Evolutionary conservation across 805 yeast genomes (phyloP), one percentile per base, ranked within the genome.

Genomic region (Priceomyces haplophilus): DNA sequence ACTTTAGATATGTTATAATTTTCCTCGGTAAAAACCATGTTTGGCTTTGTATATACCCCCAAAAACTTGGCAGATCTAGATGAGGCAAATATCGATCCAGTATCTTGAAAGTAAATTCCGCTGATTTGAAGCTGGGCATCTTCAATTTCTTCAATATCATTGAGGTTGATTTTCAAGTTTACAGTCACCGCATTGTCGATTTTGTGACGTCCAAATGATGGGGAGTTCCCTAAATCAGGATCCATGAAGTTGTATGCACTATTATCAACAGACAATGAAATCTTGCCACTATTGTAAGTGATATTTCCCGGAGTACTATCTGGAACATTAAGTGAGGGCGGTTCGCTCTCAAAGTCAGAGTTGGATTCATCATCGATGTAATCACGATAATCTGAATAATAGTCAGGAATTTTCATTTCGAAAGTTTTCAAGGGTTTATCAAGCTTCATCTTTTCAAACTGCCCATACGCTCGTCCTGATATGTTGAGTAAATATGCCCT

Each of bases 81-180:
- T 15, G 77, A 55, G 0, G 82, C 72, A 12, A 85, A 65, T 3
- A 85, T 57, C 40, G 85, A 69, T 0, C 95, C 95, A 1, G 79
- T 64, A 16, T 74, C 71, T 47, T 84, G 82, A 54, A 83, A 87
- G 56, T 83, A 84, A 1, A 82, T 72, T 0, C 89, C 90, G 18
- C 65, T 63, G 8, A 86, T 63, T 3, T 69, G 67, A 15, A 88
- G 50, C 1, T 58, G 55, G 54, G 82, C 80, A 42, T 65, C 69
- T 24, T 78, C 72, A 6, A 64, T 54, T 47, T 83, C 86, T 3
- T 64, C 62, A 16, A 53, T 43, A 55, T 82, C 83, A 18, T 55
- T 57, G 8, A 77, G 24, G 17, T 41, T 48, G 3, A 72, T 23
- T 3, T 43, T 47, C 12, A 74, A 38, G 3, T 49, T 46, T 3